phyloP scores from a whole-genome alignment of 2,329 filamentous ascomycete genomes.

The Fusarium keratoplasticum region DNA sequence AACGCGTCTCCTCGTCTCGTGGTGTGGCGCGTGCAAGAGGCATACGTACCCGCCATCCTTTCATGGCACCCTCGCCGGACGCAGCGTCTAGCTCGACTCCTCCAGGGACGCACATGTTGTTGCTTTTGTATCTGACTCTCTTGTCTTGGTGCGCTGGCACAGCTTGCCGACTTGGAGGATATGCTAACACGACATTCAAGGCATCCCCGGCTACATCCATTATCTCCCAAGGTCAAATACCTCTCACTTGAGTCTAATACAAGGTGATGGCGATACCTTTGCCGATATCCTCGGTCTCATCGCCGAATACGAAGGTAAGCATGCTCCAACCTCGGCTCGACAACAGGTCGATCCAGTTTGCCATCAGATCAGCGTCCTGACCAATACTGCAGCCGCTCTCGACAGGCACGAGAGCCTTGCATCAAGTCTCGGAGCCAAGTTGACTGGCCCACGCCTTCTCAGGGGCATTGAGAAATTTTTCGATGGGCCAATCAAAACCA shows the following conservation, averaged over 20 bases:
- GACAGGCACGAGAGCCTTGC: constrained; percentile 89
- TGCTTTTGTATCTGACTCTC: constrained; percentile 37
- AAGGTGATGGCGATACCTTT: constrained; percentile 74
- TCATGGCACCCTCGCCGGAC: constrained; percentile 22
- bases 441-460: constrained; percentile 83
- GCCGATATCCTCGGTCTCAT: constrained; percentile 78
- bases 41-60: constrained; percentile 9
- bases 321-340: background rate
- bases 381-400: constrained; percentile 70
- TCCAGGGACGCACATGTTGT: constrained; percentile 37
- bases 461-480: constrained; percentile 90
- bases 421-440: constrained; percentile 84
- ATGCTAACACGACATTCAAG: constrained; percentile 40
- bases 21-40: constrained; percentile 14
- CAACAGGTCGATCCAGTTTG: background rate
- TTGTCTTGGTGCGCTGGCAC: constrained; percentile 32
- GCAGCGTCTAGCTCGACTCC: constrained; percentile 32
- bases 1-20: constrained; percentile 19
- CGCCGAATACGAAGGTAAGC: constrained; percentile 77
- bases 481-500: constrained; percentile 77
- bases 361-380: constrained; percentile 31
- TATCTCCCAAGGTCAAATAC: constrained; percentile 61
- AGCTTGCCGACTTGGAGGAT: constrained; percentile 31
- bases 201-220: constrained; percentile 58
- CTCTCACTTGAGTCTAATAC: constrained; percentile 62